A percentile compares a stretch with the other conserved stretches of the same genome.
Evolutionary conservation across 1,139 yeast species (phyloP).

Genomic region (Nadsonia starkeyi-henricii): DNA sequence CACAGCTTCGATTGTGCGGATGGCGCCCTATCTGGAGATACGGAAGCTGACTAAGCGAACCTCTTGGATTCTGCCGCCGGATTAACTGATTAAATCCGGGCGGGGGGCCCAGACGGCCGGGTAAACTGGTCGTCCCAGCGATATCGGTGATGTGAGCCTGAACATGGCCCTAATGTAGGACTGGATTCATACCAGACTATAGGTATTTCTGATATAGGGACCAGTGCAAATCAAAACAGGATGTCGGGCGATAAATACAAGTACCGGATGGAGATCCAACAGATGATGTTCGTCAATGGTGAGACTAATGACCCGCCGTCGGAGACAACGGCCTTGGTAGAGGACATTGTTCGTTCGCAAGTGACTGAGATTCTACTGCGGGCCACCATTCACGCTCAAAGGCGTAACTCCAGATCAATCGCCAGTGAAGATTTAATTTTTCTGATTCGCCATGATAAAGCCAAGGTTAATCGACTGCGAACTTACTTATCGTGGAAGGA

Average conservation of each 20-base stretch:
- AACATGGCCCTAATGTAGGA: no score
- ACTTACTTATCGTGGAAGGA: constrained; percentile 96
- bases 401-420: constrained; percentile 73
- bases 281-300: constrained; percentile 98
- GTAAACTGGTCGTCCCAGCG: no score
- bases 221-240: neutral
- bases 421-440: constrained; percentile 90
- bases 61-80: no score
- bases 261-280: constrained; percentile 78
- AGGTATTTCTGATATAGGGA: no score
- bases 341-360: constrained; percentile 89
- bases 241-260: constrained; percentile 38
- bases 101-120: no score
- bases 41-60: no score
- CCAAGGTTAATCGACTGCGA: constrained; percentile 80
- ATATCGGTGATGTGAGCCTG: no score
- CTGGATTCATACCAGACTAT: no score
- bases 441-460: constrained; percentile 82
- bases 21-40: no score
- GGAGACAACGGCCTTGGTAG: constrained; percentile 81
- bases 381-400: constrained; percentile 63
- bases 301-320: constrained; percentile 90
- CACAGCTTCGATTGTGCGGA: no score
- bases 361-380: constrained; percentile 80
- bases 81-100: no score